Percentiles rank a stretch among this genome's conserved stretches.
Evolutionary conservation across 805 yeast species (phyloP).

Genomic region (Candida dendrica): DNA sequence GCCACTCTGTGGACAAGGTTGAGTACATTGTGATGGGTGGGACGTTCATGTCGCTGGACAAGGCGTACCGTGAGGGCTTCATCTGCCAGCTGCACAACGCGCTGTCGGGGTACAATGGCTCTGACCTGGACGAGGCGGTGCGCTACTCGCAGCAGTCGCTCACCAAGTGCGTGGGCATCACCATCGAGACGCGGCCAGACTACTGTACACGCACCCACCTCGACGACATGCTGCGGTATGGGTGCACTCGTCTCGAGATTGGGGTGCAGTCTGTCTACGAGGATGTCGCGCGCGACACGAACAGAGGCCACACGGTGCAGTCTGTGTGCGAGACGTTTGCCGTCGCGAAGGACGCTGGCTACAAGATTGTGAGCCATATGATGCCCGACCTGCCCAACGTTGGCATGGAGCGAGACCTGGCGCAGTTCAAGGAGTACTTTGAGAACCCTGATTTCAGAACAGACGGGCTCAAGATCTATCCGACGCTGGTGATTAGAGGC

Average conservation of each 20-base stretch:
- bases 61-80: constrained; percentile 82
- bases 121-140: constrained; percentile 84
- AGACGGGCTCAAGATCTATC: constrained; percentile 92
- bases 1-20: constrained; percentile 94
- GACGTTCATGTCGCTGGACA: constrained; percentile 92
- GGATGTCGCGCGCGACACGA: constrained; percentile 97
- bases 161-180: constrained; percentile 96
- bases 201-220: constrained; percentile 94
- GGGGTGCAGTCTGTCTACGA: constrained; percentile 97
- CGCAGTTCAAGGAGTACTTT: constrained; percentile 92
- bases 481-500: constrained; percentile 94
- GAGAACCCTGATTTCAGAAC: constrained; percentile 96
- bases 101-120: constrained; percentile 84
- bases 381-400: constrained; percentile 99
- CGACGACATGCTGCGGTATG: constrained; percentile 92
- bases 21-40: constrained; percentile 99
- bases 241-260: constrained; percentile 93
- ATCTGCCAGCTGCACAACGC: constrained; percentile 92
- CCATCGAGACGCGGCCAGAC: constrained; percentile 97
- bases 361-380: constrained; percentile 97
- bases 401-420: constrained; percentile 96
- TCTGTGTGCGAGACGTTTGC: constrained; percentile 95
- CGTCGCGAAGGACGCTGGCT: constrained; percentile 96
- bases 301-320: constrained; percentile 95
- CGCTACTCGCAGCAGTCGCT: constrained; percentile 85